Base-by-base conservation (phyloP, 495 filamentous ascomycete genomes). In the Lindgomyces ingoldianus region DNA sequence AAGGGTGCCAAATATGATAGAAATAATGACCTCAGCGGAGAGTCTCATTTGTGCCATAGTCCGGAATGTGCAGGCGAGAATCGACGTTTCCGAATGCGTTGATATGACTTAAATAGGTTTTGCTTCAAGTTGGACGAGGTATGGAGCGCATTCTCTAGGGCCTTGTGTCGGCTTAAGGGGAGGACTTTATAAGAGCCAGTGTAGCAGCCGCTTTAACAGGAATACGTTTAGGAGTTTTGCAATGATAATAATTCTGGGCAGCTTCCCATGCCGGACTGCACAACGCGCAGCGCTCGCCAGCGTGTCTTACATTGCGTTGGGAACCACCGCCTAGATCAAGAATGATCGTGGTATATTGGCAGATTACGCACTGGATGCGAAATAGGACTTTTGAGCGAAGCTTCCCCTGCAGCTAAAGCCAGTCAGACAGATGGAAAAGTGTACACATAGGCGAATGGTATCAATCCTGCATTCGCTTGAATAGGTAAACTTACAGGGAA, bases 351-450 rank as follows among this genome's bases (percentile, higher is more conserved):
- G n/a, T n/a, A n/a, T n/a, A n/a, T n/a, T n/a, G n/a, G n/a, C n/a
- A n/a, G n/a, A n/a, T n/a, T n/a, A n/a, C n/a, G n/a, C n/a, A n/a
- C 18, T 4, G 14, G 39, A 57, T 16, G 53, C 25, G 44, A 42
- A 42, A 57, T 57, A 45, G 53, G 39, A 57, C 53, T 57, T 57
- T 57, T 57, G 53, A 41, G 3, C 24, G 29, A 57, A n/a, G n/a
- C n/a, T n/a, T n/a, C n/a, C n/a, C n/a, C n/a, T n/a, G n/a, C n/a
- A n/a, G n/a, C n/a, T n/a, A n/a, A n/a, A n/a, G n/a, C n/a, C n/a
- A n/a, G n/a, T n/a, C n/a, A n/a, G n/a, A n/a, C n/a, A n/a, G n/a
- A n/a, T n/a, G n/a, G n/a, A n/a, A n/a, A n/a, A n/a, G n/a, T n/a
- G n/a, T n/a, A n/a, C n/a, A n/a, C n/a, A n/a, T n/a, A n/a, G n/a